Evolutionary conservation across 768 basidiomycete species (phyloP), one percentile per base, ranked within the genome.

Genomic region (Amanita subjunquillea): DNA sequence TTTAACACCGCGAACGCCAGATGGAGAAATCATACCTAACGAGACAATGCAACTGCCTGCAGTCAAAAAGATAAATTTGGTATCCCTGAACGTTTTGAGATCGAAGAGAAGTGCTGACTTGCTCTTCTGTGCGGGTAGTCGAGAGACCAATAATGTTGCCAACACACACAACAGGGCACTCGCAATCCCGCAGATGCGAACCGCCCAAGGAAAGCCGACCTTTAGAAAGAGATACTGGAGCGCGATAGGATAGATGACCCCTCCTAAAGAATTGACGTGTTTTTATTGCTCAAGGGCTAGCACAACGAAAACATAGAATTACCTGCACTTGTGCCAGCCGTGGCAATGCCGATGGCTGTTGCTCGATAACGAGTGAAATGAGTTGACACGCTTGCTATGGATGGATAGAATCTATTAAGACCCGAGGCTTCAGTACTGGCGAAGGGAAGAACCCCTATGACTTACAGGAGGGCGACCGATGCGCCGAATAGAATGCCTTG

Each of bases 251-350:
- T 78, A 86, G n/a, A 83, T 65, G 3, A 85, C 80, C 8, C 85
- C 85, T 22, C 87, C 87, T 77, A 59, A 38, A 20, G 25, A 22
- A 38, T 34, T 15, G 6, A 8, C 22, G 6, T 23, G 30, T 32
- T 27, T 13, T 41, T 23, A 39, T 8, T 20, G 17, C 36, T 36
- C 48, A n/a, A 38, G 34, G 17, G 42, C 32, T 10, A n/a, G 39
- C n/a, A 51, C 27, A 53, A 17, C 42, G 29, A 27, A 30, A 17
- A 13, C 38, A 25, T n/a, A 41, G 34, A 60, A 69, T 51, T 47
- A 81, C 83, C 83, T 52, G 78, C 62, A 52, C 83, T 77, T 23
- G 82, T 82, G n/a, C 88, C 88, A 32, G 85, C 78, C 1, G 78
- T 72, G 15, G 79, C 82, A 51, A 91, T 67, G 2, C 88, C 88